These are phyloP conservation scores for Dactylellina parvicollis DNA, from an alignment of 2,329 filamentous ascomycete species.

Conservation along the genomic window DNA sequence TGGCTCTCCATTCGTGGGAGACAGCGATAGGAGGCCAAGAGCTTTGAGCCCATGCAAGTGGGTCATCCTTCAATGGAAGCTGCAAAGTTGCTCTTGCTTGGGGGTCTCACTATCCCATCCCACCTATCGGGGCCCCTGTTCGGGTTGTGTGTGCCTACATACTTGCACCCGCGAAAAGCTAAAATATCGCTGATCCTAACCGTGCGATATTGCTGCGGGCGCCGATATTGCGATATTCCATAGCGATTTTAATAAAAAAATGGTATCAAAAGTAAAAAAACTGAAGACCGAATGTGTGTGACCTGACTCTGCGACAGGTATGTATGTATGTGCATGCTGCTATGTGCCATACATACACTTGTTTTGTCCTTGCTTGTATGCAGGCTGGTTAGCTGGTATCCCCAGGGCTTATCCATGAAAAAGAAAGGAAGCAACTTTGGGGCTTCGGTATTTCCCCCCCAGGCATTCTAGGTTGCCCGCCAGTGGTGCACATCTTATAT, in stretches of 20 bases:
- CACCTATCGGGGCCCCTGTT: conserved; percentile 26
- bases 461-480: conserved; percentile 22
- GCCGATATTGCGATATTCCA: conserved; percentile 53
- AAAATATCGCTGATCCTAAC: conserved; percentile 39
- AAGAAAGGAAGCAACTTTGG: conserved; percentile 31
- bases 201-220: conserved; percentile 20
- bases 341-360: neutral
- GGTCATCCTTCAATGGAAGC: conserved; percentile 30
- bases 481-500: conserved; percentile 33
- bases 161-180: conserved; percentile 37
- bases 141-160: conserved; percentile 24
- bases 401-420: conserved; percentile 48
- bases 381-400: conserved; percentile 10
- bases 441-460: conserved; percentile 42
- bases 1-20: conserved; percentile 38
- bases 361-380: neutral
- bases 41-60: conserved; percentile 28
- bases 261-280: conserved; percentile 38
- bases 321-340: neutral
- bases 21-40: conserved; percentile 29
- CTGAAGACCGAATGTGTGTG: conserved; percentile 28
- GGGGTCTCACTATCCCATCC: conserved; percentile 10
- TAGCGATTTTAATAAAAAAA: conserved; percentile 37
- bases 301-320: conserved; percentile 47
- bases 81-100: conserved; percentile 18